These are phyloP conservation scores for Pichia sp. DNA, from an alignment of 1,139 yeast species.

Conservation along the genomic window DNA sequence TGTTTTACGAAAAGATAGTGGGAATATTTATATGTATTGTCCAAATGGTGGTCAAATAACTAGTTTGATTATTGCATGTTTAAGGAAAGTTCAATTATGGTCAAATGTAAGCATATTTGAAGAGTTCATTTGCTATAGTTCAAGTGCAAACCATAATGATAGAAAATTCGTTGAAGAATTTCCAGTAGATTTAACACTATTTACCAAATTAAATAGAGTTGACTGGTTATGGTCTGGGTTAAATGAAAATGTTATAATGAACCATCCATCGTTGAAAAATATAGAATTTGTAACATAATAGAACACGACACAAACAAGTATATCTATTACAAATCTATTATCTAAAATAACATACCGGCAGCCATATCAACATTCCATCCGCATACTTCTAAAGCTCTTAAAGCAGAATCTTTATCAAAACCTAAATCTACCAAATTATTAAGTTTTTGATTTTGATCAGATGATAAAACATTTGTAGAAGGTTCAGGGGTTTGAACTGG, in stretches of 20 bases:
- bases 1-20: slow-evolving; percentile 50
- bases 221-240: slow-evolving; percentile 76
- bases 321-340: not conserved
- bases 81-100: slow-evolving; percentile 83
- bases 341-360: slow-evolving; percentile 42
- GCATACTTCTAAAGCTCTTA: slow-evolving; percentile 58
- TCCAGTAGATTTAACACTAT: slow-evolving; percentile 54
- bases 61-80: slow-evolving; percentile 75
- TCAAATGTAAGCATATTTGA: slow-evolving; percentile 80
- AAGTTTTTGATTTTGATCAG: slow-evolving; percentile 27
- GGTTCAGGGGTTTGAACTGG: not conserved
- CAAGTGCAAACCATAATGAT: slow-evolving; percentile 78
- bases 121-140: slow-evolving; percentile 73
- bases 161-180: slow-evolving; percentile 78
- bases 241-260: slow-evolving; percentile 42
- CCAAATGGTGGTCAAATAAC: slow-evolving; percentile 86
- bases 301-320: not conserved
- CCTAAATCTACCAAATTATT: slow-evolving; percentile 62
- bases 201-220: slow-evolving; percentile 38
- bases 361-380: slow-evolving; percentile 81
- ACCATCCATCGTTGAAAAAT: slow-evolving; percentile 31
- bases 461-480: slow-evolving; percentile 12
- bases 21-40: slow-evolving; percentile 82
- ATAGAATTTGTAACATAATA: slow-evolving; percentile 1
- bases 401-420: slow-evolving; percentile 56